Evolutionary conservation across 352 stramenopile genomes (phyloP), one percentile per base, ranked within the genome.

Genomic region (Chrysophaeum taylorii): DNA sequence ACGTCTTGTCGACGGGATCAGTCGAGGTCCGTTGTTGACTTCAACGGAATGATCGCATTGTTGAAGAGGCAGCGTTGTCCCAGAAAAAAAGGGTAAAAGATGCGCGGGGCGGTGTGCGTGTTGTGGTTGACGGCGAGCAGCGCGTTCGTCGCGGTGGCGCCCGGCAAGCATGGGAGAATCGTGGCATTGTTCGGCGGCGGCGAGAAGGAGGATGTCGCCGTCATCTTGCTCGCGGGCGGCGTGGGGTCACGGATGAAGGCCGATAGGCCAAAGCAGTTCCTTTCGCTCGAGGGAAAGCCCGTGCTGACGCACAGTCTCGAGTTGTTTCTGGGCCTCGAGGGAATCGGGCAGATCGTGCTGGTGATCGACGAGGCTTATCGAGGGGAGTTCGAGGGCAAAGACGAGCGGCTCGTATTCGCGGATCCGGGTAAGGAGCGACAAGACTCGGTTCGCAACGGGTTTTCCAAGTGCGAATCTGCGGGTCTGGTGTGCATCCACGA

Each of bases 201-300:
- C n/a, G n/a, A n/a, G n/a, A n/a, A n/a, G 68, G 54, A 72, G 36
- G 76, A 87, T 72, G 80, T 87, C 50, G 83, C 83, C 25, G 84
- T 88, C 69, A 72, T 91, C 23, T 69, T 91, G 15, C 74, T 89
- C 36, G 84, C 85, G 0, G 85, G 85, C 37, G 85, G 85, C 35
- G 87, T 84, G n/a, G 85, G 85, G 27, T 87, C 80, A 41, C 74
- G 85, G 45, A 91, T 91, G 85, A 88, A 90, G 72, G 77, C 84
- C 21, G 80, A 73, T 48, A 81, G 86, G 72, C 85, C 84, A 16
- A 91, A 91, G 76, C 85, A 91, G 78, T 91, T 89, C 72, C 70
- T 91, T 15, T 69, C 75, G 66, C 73, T 91, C 2, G 41, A 73
- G 23, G 78, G 79, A 27, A 76, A 79, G 57, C 82, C 83, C 1